Base-by-base conservation (phyloP, 2,329 filamentous ascomycete genomes). In the Colletotrichum neosansevieriae region DNA sequence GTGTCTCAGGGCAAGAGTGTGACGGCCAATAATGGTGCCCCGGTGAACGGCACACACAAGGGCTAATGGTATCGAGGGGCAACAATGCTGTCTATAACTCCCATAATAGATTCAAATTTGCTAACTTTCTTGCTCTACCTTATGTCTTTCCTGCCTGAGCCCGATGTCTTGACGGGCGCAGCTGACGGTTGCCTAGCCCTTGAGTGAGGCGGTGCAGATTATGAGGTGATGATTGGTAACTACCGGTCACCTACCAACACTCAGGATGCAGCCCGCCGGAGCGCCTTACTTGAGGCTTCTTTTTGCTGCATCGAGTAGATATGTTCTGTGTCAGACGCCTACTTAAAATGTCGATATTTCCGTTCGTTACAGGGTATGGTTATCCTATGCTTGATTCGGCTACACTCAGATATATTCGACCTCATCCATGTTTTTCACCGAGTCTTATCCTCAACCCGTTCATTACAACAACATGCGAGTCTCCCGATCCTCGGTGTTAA, bases 1-100 rank as follows among this genome's bases (percentile, higher is more conserved):
- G 57, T 58, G 2, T 57, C 42, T 17, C 38, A 50, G 6, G 29
- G 56, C 2, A 44, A 54, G 21, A 66, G 50, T 24, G 13, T 57
- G n/a, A 49, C 50, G 1, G 57, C 38, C 9, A 61, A 66, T 3
- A 66, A 69, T 7, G 67, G 62, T 10, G 62, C 57, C 1, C 67
- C 67, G 7, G 54, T 21, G 2, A 49, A 6, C 15, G 62, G 51
- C 6, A 51, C 63, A 19, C 62, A 67, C 4, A 57, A 40, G n/a
- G 17, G 38, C 13, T 4, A 53, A 59, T 5, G 13, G n/a, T 7
- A 38, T 17, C 12, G 19, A 11, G 10, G 17, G 21, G 0, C 29
- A 29, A 7, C 7, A 7, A 29, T 2, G 29, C 1, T 29, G 7
- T 9, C 29, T 7, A 7, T 1, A 7, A 9, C 2, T 6, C 9